Evolutionary conservation across 164 flowering plant genomes (phyloP).

Genomic region (Annona cherimola): DNA sequence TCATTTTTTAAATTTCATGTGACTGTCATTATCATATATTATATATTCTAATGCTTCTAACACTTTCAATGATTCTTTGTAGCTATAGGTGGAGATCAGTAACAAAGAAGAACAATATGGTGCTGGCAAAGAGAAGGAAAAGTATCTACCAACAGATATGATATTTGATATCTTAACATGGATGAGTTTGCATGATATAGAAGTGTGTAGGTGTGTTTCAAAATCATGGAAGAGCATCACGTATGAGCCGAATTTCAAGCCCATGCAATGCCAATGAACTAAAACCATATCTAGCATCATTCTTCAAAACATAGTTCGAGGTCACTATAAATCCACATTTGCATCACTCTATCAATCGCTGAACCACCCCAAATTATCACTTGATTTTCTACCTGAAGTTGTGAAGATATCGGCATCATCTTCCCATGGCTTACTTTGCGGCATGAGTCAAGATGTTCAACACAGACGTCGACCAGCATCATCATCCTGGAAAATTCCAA

Average conservation of each 20-base stretch:
- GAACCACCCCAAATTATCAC: not conserved
- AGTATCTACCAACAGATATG: not conserved
- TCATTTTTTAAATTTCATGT: no score
- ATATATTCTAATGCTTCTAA: no score
- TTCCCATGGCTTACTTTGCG: no score
- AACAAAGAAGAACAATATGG: no score
- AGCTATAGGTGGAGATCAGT: no score
- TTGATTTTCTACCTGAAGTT: not conserved
- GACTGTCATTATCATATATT: no score
- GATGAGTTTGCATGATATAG: not conserved
- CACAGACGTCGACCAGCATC: no score
- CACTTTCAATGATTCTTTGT: no score
- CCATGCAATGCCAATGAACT: not conserved
- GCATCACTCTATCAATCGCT: not conserved
- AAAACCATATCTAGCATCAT: not conserved
- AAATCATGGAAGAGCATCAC: not conserved
- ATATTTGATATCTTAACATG: not conserved
- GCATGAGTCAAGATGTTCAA: no score
- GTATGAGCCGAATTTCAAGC: not conserved
- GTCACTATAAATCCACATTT: not conserved
- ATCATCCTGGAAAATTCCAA: no score
- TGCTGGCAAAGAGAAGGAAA: not conserved
- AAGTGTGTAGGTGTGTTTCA: not conserved
- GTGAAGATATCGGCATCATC: constrained; percentile 1
- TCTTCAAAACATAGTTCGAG: not conserved